Base-by-base conservation (phyloP, 2,329 filamentous ascomycete species). In the Fusarium newnesense region DNA sequence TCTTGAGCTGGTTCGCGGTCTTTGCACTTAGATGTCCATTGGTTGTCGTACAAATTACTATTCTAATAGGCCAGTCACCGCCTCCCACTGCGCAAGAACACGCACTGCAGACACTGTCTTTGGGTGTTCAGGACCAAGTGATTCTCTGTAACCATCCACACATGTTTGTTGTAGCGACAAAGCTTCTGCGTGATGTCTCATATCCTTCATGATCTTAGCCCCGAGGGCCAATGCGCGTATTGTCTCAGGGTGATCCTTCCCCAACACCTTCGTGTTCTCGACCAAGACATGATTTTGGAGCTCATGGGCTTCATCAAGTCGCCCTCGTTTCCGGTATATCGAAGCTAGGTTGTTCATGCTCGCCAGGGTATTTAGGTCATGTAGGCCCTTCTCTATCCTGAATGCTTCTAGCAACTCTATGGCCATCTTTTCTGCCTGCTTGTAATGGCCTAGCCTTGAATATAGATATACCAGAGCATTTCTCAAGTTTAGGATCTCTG, bases 181-280 rank as follows among this genome's bases (percentile, higher is more conserved):
- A n/a, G 46, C 28, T n/a, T 3, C 8, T n/a, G 5, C 5, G 2
- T 30, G 9, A 9, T 30, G 28, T n/a, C 46, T 28, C 46, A 49
- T 30, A 12, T 6, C 6, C 3, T 9, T 30, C 28, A 49, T 6
- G 13, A 49, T 49, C 2, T 4, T 3, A 3, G 46, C 19, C 19
- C 28, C 28, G 0, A 16, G 13, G 1, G 0, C 6, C 26, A 49
- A 30, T 3, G 13, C 5, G 4, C 0, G 1, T 4, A 30, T n/a
- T 1, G 46, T 49, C 13, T 24, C 3, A 24, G 24, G 24, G 24
- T 24, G 24, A 24, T 24, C 24, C 4, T 24, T 24, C 24, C 24
- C 24, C n/a, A n/a, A n/a, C n/a, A n/a, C n/a, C n/a, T n/a, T n/a
- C n/a, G n/a, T n/a, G n/a, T n/a, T n/a, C n/a, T n/a, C n/a, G n/a